These are phyloP conservation scores for Coix lacrymajobi DNA, from an alignment of 176 grass and related monocot genomes.

Conservation along the genomic window DNA sequence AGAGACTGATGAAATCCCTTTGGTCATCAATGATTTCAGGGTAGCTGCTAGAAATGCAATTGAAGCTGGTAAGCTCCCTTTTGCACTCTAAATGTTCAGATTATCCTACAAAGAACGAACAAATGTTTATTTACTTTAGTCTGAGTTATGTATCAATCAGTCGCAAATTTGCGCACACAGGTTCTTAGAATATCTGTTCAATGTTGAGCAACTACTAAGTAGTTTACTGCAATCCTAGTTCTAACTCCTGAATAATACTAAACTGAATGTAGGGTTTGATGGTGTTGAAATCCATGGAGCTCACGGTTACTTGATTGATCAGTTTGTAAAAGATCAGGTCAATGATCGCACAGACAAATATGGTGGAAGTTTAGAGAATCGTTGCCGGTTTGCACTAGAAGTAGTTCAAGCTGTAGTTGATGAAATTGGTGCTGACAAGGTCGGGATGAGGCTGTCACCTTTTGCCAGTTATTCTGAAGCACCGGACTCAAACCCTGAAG, in stretches of 20 bases:
- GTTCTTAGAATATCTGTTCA: background rate
- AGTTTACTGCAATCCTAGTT: slow-evolving; percentile 2
- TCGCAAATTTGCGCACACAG: background rate
- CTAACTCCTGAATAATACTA: slow-evolving; percentile 3
- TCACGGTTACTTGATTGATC: slow-evolving; percentile 79
- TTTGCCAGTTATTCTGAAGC: slow-evolving; percentile 45
- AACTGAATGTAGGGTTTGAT: slow-evolving; percentile 56
- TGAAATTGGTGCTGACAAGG: slow-evolving; percentile 67
- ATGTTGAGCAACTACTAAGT: background rate
- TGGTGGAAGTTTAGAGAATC: slow-evolving; percentile 68
- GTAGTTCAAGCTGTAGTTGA: slow-evolving; percentile 49
- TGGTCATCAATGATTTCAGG: slow-evolving; percentile 52
- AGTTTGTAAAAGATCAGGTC: slow-evolving; percentile 70
- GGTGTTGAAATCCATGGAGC: slow-evolving; percentile 85
- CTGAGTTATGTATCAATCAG: background rate
- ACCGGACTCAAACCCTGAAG: slow-evolving; percentile 53
- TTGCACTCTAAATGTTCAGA: background rate
- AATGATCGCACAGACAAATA: slow-evolving; percentile 67
- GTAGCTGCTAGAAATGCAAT: slow-evolving; percentile 66
- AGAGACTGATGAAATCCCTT: slow-evolving; percentile 49
- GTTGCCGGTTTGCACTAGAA: slow-evolving; percentile 68
- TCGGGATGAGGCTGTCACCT: slow-evolving; percentile 71
- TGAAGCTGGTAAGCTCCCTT: slow-evolving; percentile 45
- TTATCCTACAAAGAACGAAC: background rate
- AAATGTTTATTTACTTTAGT: background rate